Base-by-base conservation (phyloP, 129 eudicot species). In the Logfia minima region DNA sequence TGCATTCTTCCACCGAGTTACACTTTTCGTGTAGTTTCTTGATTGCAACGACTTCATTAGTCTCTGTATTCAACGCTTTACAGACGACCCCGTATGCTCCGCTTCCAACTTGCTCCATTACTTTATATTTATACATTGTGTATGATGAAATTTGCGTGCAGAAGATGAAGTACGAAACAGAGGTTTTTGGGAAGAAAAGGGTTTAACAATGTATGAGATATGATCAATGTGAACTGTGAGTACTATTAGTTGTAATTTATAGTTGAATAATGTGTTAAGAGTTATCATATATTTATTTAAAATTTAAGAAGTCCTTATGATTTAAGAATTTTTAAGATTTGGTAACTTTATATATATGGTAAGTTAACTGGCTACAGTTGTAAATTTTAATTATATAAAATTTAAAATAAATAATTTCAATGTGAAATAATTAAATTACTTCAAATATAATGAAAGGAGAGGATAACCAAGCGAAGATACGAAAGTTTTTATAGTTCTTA, bases 21-120 rank as follows among this genome's bases (percentile, higher is more conserved):
- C 24, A 78, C 16, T 41, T 41, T 29, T 1, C 1, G 19, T 35
- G 4, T 10, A 68, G 58, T 23, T 55, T 59, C 61, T 77, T 77
- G 61, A 77, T 14, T 23, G 81, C 81, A 56, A 77, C 81, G 4
- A 34, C 6, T 77, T 77, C 75, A 9, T 21, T 45, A 0, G 67
- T 58, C 6, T 39, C 34, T 28, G 21, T 70, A 23, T 78, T 43
- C 10, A 70, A 2, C 0, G 82, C 77, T 24, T 63, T 19, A 0
- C 3, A 78, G 28, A 78, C 82, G 1, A 26, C 34, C 3, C 71
- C 82, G 8, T 0, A 78, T 3, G 76, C 0, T 77, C 81, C 81
- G 3, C 58, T 19, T 43, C 81, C 76, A 24, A 77, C 21, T 35
- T 52, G 24, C 16, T 39, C 64, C 6, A 77, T 37, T 24, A 4